A percentile compares a stretch with the other conserved stretches of the same genome.
Evolutionary conservation across 805 yeast species (phyloP).

Genomic region (Teunomyces kruisii): DNA sequence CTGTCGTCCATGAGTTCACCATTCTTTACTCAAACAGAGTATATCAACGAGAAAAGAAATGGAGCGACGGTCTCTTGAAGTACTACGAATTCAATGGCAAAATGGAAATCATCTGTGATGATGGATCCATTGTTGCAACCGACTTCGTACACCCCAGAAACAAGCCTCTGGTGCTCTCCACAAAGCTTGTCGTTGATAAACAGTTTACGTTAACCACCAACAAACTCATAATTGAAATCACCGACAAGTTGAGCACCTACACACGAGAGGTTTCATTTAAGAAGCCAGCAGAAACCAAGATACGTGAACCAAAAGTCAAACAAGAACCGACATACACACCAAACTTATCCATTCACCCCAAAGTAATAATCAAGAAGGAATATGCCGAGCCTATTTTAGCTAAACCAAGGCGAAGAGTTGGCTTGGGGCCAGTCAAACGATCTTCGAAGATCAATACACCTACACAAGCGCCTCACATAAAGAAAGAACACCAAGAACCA

Average conservation of each 20-base stretch:
- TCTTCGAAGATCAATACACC: neutral
- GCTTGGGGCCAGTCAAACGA: constrained; percentile 1
- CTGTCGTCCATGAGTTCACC: constrained; percentile 47
- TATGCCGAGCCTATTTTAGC: neutral
- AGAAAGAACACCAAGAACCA: neutral
- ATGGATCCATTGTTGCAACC: constrained; percentile 30
- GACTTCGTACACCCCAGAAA: constrained; percentile 29
- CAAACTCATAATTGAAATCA: constrained; percentile 18
- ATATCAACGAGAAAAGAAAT: constrained; percentile 46
- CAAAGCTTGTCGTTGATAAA: constrained; percentile 14
- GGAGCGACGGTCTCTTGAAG: constrained; percentile 52
- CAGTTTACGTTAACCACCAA: constrained; percentile 27
- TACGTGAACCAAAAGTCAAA: neutral
- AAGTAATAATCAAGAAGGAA: neutral
- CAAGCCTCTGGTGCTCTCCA: constrained; percentile 14
- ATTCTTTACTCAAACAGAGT: constrained; percentile 47
- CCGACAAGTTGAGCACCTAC: constrained; percentile 1
- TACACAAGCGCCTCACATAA: neutral
- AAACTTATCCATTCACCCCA: neutral
- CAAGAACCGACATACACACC: neutral
- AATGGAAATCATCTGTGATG: constrained; percentile 41
- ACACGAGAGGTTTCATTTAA: constrained; percentile 1
- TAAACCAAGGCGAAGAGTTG: neutral
- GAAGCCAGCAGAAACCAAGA: neutral
- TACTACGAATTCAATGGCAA: constrained; percentile 50